phyloP scores from a whole-genome alignment of 495 filamentous ascomycete species.

The Aspergillus panamensis region DNA sequence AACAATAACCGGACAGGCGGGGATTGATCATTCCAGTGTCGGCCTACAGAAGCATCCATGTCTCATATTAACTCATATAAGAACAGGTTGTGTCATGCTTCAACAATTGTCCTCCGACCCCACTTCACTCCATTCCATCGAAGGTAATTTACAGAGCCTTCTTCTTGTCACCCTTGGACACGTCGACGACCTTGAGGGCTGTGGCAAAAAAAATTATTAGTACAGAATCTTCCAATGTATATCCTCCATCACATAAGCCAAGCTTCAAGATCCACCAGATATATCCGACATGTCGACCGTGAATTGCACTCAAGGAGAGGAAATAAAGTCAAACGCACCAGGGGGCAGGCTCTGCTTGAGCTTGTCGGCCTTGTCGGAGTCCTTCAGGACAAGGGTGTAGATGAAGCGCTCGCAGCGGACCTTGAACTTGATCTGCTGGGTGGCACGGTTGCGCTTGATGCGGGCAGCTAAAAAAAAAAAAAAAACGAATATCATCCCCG shows the following conservation, averaged over 20 bases:
- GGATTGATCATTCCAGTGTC: constrained; percentile 30
- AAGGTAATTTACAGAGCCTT: constrained; percentile 46
- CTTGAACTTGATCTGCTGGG: constrained; percentile 98
- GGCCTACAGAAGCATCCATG: constrained; percentile 36
- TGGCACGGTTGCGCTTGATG: constrained; percentile 92
- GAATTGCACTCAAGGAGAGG: no score
- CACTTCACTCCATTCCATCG: constrained; percentile 25
- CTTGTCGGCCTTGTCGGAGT: constrained; percentile 99
- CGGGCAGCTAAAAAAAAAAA: constrained; percentile 65
- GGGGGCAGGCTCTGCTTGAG: constrained; percentile 98
- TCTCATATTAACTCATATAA: constrained; percentile 24
- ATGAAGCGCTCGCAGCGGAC: constrained; percentile 92
- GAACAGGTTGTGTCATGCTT: constrained; percentile 36
- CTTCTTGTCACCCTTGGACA: constrained; percentile 72
- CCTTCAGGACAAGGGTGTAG: constrained; percentile 97
- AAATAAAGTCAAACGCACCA: constrained; percentile 55
- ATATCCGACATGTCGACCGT: no score
- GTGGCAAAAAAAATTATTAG: constrained; percentile 27
- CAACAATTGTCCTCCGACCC: constrained; percentile 28
- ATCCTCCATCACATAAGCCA: no score
- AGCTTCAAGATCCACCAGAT: no score
- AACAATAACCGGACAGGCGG: neutral
- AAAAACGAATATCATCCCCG: constrained; percentile 7
- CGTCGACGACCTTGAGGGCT: constrained; percentile 74
- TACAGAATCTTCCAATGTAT: constrained; percentile 7